Evolutionary conservation across 257 asterid species (phyloP), one percentile per base, ranked within the genome.

Genomic region (Cinchona pubescens): DNA sequence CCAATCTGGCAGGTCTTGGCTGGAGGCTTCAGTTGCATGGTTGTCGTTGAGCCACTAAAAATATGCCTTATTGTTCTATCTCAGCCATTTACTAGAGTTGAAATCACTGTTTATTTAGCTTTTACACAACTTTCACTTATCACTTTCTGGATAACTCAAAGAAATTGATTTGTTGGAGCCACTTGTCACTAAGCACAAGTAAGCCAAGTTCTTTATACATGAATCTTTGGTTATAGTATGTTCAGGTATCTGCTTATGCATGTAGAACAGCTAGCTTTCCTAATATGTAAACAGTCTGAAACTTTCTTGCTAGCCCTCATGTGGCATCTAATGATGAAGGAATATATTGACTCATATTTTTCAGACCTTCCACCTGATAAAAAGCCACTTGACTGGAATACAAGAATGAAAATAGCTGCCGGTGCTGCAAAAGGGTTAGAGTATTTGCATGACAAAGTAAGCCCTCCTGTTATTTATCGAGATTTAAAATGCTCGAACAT

Each of bases 351-450:
- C 38, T 78, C 69, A 42, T 51, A 49, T 10, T 16, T 76, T 79
- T 32, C 88, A 91, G 97, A 89, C 80, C 90, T 86, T 80, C 84
- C 88, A 42, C 92, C 89, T 1, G 90, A 88, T 77, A 87, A 83
- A 78, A 78, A 68, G 40, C 88, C 83, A 46, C 90, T 90, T 0
- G 94, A 90, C 72, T 92, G 96, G 97, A 91, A 87, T 76, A 86
- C 90, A 11, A 83, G 97, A 76, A 91, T 91, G 96, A 90, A 87
- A 83, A 82, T 88, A 67, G 97, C 94, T 49, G 88, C 89, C 9
- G 96, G 94, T 61, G 94, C 90, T 60, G 92, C 97, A 29, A 86
- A 84, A 78, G 92, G 94, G 67, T 88, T 92, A 84, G 96, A 87
- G 80, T 90, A 88, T 81, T 78, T 92, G 79, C 97, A 92, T 25